These are phyloP conservation scores for Sordaria brevicollis DNA, from an alignment of 495 filamentous ascomycete species.

Conservation along the genomic window DNA sequence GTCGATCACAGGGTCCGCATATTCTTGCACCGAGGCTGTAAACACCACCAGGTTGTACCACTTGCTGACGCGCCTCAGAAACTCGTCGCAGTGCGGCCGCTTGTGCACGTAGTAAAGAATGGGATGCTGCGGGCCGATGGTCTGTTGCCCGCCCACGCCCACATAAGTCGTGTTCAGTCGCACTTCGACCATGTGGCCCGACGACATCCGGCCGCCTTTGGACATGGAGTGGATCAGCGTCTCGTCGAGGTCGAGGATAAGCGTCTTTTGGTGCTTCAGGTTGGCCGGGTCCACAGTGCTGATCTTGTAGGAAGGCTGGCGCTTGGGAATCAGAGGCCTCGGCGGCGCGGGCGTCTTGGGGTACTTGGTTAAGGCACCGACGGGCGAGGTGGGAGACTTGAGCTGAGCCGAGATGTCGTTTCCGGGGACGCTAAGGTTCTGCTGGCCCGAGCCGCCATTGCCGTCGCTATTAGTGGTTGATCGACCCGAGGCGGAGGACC, in stretches of 20 bases:
- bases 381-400: conserved; percentile 86
- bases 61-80: conserved; percentile 80
- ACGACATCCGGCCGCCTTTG: conserved; percentile 90
- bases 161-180: conserved; percentile 62
- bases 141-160: conserved; percentile 51
- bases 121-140: conserved; percentile 77
- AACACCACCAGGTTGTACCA: conserved; percentile 99
- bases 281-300: conserved; percentile 28
- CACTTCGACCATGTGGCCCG: conserved; percentile 98
- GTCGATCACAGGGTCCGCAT: conserved; percentile 97
- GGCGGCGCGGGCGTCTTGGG: conserved; percentile 83
- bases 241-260: conserved; percentile 93
- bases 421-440: conserved; percentile 7
- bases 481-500: conserved; percentile 22
- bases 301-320: conserved; percentile 69
- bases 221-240: conserved; percentile 96
- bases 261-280: conserved; percentile 63
- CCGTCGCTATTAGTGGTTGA: conserved; percentile 1
- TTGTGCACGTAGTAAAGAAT: conserved; percentile 99
- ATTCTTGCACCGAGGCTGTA: conserved; percentile 95
- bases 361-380: conserved; percentile 74
- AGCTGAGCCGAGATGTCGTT: conserved; percentile 42
- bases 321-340: conserved; percentile 74
- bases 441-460: neutral
- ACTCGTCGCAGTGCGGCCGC: conserved; percentile 92